These are phyloP conservation scores for Anthracocystis panici-leucophaei DNA, from an alignment of 1,284 basidiomycete genomes.

Conservation along the genomic window DNA sequence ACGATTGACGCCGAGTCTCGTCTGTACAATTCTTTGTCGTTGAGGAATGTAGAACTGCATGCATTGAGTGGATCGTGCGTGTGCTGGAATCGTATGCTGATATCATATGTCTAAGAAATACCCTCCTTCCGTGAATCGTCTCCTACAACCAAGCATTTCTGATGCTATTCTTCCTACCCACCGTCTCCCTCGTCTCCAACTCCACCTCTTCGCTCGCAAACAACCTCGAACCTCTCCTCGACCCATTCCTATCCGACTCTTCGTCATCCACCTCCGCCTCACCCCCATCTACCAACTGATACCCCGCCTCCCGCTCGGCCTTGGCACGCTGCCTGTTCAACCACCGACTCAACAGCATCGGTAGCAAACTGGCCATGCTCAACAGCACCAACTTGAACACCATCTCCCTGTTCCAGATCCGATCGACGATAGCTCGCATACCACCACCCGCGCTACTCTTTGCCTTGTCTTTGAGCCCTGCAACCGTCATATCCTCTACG, in stretches of 20 bases:
- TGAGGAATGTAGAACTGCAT: background rate
- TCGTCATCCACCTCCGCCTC: slow-evolving; percentile 34
- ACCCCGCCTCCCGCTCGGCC: slow-evolving; percentile 25
- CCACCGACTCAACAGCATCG: slow-evolving; percentile 55
- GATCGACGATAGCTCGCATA: slow-evolving; percentile 53
- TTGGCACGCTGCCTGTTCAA: slow-evolving; percentile 34
- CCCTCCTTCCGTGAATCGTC: too few relatives aligned
- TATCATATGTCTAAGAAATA: background rate
- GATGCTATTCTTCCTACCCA: slow-evolving; percentile 17
- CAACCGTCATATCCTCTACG: slow-evolving; percentile 26
- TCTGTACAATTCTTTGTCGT: background rate
- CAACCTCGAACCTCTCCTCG: slow-evolving; percentile 19
- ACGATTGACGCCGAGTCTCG: background rate
- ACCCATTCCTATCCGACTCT: slow-evolving; percentile 29
- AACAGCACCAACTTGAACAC: slow-evolving; percentile 58
- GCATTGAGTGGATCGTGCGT: background rate
- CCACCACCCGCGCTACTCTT: slow-evolving; percentile 50
- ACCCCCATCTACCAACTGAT: slow-evolving; percentile 14
- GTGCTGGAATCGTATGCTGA: slow-evolving; percentile 7
- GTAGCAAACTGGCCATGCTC: slow-evolving; percentile 56
- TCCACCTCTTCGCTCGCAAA: background rate
- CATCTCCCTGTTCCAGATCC: slow-evolving; percentile 64
- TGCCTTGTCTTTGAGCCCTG: slow-evolving; percentile 30
- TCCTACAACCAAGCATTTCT: slow-evolving; percentile 31
- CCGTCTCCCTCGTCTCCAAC: slow-evolving; percentile 18